Conservation (phyloP, 805 yeast genomes). For the Saccharomyces eubayanus region DNA sequence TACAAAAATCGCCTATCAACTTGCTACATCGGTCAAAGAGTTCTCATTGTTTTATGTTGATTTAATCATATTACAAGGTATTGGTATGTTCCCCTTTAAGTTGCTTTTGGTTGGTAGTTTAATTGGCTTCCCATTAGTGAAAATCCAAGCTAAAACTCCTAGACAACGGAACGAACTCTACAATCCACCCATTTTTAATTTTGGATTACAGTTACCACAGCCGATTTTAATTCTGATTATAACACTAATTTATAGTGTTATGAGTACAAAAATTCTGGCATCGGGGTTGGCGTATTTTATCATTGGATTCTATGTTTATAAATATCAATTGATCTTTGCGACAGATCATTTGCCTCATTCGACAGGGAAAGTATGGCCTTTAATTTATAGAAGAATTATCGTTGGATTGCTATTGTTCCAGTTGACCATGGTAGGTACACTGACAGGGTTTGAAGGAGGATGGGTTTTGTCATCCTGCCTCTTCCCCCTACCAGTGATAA, state of each 20-base stretch:
- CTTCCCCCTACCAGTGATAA: slow-evolving; percentile 66
- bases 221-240: slow-evolving; percentile 81
- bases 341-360: slow-evolving; percentile 95
- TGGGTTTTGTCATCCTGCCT: slow-evolving; percentile 64
- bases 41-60: slow-evolving; percentile 86
- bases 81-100: slow-evolving; percentile 87
- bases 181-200: slow-evolving; percentile 86
- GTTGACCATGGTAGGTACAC: slow-evolving; percentile 84
- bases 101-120: slow-evolving; percentile 74
- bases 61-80: slow-evolving; percentile 67
- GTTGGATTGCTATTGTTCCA: slow-evolving; percentile 80
- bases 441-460: slow-evolving; percentile 71
- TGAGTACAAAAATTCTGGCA: slow-evolving; percentile 77
- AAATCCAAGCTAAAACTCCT: slow-evolving; percentile 64
- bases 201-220: slow-evolving; percentile 86
- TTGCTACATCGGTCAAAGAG: slow-evolving; percentile 73
- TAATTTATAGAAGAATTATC: slow-evolving; percentile 72
- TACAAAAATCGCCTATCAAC: slow-evolving; percentile 74
- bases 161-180: slow-evolving; percentile 68
- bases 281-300: slow-evolving; percentile 80
- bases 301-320: slow-evolving; percentile 80
- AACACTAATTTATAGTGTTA: slow-evolving; percentile 77
- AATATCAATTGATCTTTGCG: slow-evolving; percentile 82
- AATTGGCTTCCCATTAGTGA: slow-evolving; percentile 62
- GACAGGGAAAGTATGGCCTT: slow-evolving; percentile 94